Percentiles rank a stretch among this genome's conserved stretches.
Evolutionary conservation across 164 flowering plant species (phyloP).

Genomic region (Vitis rotundifolia): DNA sequence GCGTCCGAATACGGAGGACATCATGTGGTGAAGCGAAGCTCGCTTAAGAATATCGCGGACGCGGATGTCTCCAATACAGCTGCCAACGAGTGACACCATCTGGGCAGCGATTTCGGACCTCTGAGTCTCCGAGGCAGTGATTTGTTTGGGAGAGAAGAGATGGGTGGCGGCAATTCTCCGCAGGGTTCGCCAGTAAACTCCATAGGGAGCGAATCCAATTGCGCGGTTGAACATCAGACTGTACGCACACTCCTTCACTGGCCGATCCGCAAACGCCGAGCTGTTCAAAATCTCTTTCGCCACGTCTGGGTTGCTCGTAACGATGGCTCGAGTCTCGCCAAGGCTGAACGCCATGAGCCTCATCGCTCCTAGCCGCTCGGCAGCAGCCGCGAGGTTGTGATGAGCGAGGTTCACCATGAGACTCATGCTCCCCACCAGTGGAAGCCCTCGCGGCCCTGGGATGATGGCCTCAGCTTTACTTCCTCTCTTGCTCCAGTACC

Average conservation of each 20-base stretch:
- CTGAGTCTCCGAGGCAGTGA: constrained; percentile 27
- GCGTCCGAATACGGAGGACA: constrained; percentile 58
- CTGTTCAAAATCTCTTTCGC: constrained; percentile 57
- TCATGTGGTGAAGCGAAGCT: constrained; percentile 59
- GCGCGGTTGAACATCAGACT: constrained; percentile 60
- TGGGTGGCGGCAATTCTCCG: constrained; percentile 57
- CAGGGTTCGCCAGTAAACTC: constrained; percentile 59
- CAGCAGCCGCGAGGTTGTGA: constrained; percentile 39
- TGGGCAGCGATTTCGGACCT: constrained; percentile 30
- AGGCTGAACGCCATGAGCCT: constrained; percentile 67
- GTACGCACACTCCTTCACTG: constrained; percentile 59
- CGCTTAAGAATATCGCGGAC: constrained; percentile 35
- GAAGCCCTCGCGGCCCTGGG: constrained; percentile 54
- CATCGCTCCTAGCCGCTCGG: constrained; percentile 25
- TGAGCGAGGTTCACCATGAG: constrained; percentile 44
- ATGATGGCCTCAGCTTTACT: constrained; percentile 19
- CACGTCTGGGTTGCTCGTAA: constrained; percentile 48
- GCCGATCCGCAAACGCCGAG: constrained; percentile 55
- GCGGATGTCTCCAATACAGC: neutral
- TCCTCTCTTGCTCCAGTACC: constrained; percentile 10
- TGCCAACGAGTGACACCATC: constrained; percentile 24
- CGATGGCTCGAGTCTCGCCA: constrained; percentile 47
- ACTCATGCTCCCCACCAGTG: constrained; percentile 25
- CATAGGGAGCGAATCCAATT: constrained; percentile 69
- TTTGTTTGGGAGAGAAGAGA: constrained; percentile 52